Evolutionary conservation across 139 green algal species (phyloP).

Genomic region (Nannochloris sp.): DNA sequence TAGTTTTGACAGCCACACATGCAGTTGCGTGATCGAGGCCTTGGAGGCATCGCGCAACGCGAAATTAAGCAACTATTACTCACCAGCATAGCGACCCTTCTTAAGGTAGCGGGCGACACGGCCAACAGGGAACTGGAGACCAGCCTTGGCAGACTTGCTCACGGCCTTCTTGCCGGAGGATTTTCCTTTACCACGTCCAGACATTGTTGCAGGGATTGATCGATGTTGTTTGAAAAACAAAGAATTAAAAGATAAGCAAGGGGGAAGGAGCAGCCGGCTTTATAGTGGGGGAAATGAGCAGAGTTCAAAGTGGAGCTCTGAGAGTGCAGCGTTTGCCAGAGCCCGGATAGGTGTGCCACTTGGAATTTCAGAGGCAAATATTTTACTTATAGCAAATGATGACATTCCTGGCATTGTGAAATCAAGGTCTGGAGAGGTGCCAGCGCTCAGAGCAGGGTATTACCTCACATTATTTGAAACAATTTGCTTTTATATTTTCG

Average conservation of each 20-base stretch:
- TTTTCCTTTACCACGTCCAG: conserved; percentile 65
- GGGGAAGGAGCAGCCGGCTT: too few species aligned
- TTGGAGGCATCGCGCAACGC: too few species aligned
- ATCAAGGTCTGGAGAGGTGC: not conserved
- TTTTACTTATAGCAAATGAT: too few species aligned
- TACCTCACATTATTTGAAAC: not conserved
- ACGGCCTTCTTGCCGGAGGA: conserved; percentile 71
- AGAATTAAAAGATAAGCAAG: not conserved
- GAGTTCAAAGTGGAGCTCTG: too few species aligned
- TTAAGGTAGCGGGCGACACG: conserved; percentile 80
- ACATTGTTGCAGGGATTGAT: conserved; percentile 40
- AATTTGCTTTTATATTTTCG: too few species aligned
- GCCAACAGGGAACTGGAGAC: conserved; percentile 84
- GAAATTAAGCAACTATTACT: not conserved
- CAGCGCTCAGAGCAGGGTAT: not conserved
- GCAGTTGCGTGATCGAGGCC: too few species aligned
- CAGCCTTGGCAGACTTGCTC: conserved; percentile 74
- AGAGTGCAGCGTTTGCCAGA: too few species aligned
- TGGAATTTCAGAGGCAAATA: too few species aligned
- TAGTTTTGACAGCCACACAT: not conserved
- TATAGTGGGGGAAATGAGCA: too few species aligned
- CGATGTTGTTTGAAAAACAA: not conserved
- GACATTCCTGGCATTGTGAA: too few species aligned
- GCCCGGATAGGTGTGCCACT: too few species aligned
- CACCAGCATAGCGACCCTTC: conserved; percentile 72